Conservation (phyloP, 2,329 filamentous ascomycete species). For the Aspergillus costaricaensis region DNA sequence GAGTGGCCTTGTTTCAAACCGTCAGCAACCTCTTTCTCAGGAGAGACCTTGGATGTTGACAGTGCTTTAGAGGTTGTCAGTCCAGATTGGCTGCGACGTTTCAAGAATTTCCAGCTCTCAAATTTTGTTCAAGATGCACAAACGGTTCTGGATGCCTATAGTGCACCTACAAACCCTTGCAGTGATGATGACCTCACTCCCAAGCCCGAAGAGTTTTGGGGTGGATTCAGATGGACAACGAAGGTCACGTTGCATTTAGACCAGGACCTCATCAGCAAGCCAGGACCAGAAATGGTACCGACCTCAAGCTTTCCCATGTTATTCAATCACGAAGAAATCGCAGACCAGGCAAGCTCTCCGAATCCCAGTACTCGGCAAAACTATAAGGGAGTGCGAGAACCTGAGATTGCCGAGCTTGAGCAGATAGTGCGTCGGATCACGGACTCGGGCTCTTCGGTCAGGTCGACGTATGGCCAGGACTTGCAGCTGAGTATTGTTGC, state of each 20-base stretch:
- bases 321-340: no score
- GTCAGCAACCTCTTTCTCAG: constrained; percentile 26
- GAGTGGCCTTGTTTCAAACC: constrained; percentile 52
- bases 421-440: constrained; percentile 25
- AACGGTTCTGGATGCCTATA: constrained; percentile 37
- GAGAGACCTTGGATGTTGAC: constrained; percentile 6
- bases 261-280: no score
- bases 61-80: constrained; percentile 44
- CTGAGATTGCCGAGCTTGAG: constrained; percentile 28
- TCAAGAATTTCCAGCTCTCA: constrained; percentile 52
- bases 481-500: constrained; percentile 42
- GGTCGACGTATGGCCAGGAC: constrained; percentile 41
- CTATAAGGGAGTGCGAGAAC: no score
- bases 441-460: constrained; percentile 29
- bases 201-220: no score
- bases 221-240: no score
- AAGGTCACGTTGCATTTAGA: no score
- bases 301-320: no score
- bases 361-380: no score
- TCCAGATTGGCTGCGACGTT: constrained; percentile 52
- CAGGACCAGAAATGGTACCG: no score
- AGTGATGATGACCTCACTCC: no score
- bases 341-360: no score
- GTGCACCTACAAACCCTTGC: no score
- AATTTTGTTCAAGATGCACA: constrained; percentile 50